phyloP scores from a whole-genome alignment of 1,139 yeast genomes.

The Arxiozyma bovina region DNA sequence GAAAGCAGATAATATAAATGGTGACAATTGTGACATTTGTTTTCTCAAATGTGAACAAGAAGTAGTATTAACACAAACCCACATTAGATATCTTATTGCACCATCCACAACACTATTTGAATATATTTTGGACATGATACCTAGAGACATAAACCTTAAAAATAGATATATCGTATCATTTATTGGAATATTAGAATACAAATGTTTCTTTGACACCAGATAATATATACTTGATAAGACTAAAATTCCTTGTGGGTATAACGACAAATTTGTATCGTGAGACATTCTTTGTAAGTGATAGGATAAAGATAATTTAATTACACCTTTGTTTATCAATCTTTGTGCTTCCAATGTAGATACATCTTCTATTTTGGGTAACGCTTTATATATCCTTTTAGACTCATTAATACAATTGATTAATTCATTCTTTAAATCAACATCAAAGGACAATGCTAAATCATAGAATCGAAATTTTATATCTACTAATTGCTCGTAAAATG shows the following conservation, averaged over 20 bases:
- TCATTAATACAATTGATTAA: conserved; percentile 32
- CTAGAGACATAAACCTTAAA: conserved; percentile 32
- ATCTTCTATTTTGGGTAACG: conserved; percentile 26
- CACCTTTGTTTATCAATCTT: conserved; percentile 31
- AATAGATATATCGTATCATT: conserved; percentile 29
- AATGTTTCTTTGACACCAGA: conserved; percentile 17
- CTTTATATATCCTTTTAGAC: conserved; percentile 22
- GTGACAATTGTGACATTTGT: conserved; percentile 24
- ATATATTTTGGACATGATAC: conserved; percentile 25
- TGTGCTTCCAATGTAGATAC: conserved; percentile 22
- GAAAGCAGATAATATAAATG: conserved; percentile 33
- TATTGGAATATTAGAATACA: conserved; percentile 16
- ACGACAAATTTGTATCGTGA: conserved; percentile 25
- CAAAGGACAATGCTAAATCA: conserved; percentile 32
- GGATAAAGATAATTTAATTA: conserved; percentile 34
- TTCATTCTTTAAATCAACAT: conserved; percentile 43
- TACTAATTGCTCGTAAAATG: conserved; percentile 24
- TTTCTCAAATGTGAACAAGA: conserved; percentile 27
- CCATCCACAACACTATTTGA: conserved; percentile 33
- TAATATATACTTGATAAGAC: conserved; percentile 29
- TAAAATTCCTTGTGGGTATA: conserved; percentile 31
- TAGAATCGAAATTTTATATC: conserved; percentile 17
- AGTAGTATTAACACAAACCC: conserved; percentile 33
- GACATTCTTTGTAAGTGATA: conserved; percentile 28
- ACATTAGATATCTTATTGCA: conserved; percentile 37